phyloP scores from a whole-genome alignment of 306 rosid species.

The Trifolium fragiferum region DNA sequence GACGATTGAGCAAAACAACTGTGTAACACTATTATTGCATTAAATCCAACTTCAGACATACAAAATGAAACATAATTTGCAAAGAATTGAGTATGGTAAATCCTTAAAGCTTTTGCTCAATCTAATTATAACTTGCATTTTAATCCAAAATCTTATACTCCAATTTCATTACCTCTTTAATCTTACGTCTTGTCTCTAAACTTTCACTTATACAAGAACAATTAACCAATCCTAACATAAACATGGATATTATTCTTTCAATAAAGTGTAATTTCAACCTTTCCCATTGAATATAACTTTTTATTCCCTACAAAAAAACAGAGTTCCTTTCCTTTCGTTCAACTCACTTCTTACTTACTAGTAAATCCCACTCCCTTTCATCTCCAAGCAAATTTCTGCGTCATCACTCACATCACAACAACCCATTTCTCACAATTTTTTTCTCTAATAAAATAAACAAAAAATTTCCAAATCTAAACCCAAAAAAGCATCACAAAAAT shows the following conservation, averaged over 20 bases:
- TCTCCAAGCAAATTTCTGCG: constrained; percentile 47
- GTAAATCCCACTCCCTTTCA: constrained; percentile 56
- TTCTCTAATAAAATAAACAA: neutral
- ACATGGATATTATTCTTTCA: constrained; percentile 1
- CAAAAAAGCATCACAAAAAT: neutral
- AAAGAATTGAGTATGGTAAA: neutral
- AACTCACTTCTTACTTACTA: constrained; percentile 44
- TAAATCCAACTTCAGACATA: too few relatives aligned
- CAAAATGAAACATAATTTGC: neutral
- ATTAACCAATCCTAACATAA: neutral
- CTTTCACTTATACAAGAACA: neutral
- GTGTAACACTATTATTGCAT: too few relatives aligned
- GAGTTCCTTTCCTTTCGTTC: constrained; percentile 31
- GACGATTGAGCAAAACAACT: too few relatives aligned
- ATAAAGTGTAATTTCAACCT: constrained; percentile 11
- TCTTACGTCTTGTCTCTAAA: neutral
- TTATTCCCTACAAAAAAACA: constrained; percentile 53
- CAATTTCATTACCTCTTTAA: neutral
- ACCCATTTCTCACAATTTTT: neutral
- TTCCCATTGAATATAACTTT: constrained; percentile 40
- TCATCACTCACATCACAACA: constrained; percentile 32
- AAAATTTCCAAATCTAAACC: neutral
- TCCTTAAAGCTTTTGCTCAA: neutral
- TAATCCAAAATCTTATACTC: neutral
- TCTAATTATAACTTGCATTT: neutral